Evolutionary conservation across 2,329 filamentous ascomycete species (phyloP).

Genomic region (Pseudopithomyces chartarum): DNA sequence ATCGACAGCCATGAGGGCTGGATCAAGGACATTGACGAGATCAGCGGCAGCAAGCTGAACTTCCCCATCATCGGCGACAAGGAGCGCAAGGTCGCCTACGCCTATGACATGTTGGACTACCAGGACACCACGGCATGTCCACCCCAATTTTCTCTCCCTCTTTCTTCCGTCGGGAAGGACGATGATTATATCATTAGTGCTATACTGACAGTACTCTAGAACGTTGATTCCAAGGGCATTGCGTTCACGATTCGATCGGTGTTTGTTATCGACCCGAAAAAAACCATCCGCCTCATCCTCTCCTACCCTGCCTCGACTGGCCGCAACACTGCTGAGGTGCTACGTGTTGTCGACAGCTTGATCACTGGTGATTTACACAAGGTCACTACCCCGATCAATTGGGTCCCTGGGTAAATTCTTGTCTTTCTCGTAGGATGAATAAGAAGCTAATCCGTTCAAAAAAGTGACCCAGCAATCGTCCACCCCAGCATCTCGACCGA

Average conservation of each 20-base stretch:
- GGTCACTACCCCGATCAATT: constrained; percentile 67
- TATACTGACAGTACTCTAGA: constrained; percentile 24
- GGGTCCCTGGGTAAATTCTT: constrained; percentile 61
- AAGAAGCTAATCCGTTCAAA: too few species aligned
- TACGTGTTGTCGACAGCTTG: constrained; percentile 57
- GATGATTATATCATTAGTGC: too few species aligned
- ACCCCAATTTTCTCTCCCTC: too few species aligned
- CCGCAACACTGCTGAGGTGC: constrained; percentile 59
- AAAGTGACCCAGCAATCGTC: too few species aligned
- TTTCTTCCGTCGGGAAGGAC: too few species aligned
- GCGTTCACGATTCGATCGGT: constrained; percentile 69
- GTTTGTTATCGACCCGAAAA: constrained; percentile 69
- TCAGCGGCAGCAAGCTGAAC: constrained; percentile 52
- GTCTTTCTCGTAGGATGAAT: too few species aligned
- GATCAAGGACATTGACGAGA: constrained; percentile 60
- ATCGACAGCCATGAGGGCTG: constrained; percentile 57
- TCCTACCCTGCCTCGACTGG: constrained; percentile 67
- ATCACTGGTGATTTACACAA: constrained; percentile 64
- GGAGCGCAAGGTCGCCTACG: constrained; percentile 57
- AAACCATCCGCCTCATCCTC: constrained; percentile 66
- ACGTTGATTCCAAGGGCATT: constrained; percentile 61
- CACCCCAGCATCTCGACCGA: constrained; percentile 63
- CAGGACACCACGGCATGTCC: constrained; percentile 55
- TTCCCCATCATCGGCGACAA: constrained; percentile 62
- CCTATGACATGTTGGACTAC: constrained; percentile 60